Evolutionary conservation across 257 asterid species (phyloP), one percentile per base, ranked within the genome.

Genomic region (Catharanthus roseus): DNA sequence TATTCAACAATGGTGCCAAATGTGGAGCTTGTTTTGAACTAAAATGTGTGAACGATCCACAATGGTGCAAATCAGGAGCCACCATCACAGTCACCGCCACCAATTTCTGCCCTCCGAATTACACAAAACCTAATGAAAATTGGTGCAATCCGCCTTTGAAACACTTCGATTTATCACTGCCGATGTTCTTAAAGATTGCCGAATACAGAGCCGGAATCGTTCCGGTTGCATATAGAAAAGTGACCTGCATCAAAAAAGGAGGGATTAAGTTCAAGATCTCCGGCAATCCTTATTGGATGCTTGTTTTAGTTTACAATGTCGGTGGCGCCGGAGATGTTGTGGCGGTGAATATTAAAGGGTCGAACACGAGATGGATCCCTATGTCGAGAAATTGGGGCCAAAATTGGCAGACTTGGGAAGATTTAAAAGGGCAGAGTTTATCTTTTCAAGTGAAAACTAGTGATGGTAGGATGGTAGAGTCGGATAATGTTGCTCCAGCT

Each of bases 311-410:
- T 44, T 63, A 47, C 51, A 82, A 82, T 18, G 86, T 82, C 18
- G 85, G 81, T 15, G 88, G 86, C 0, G 78, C 3, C 0, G 84
- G 88, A 1, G 80, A 81, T 18, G 82, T 82, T 41, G 60, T 6
- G 0, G 57, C 56, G 2, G 72, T 82, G 6, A 69, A 66, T 42
- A 51, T 82, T n/a, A 77, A 73, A 34, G 74, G 83, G 21, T 72
- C 77, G 3, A 28, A 38, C 0, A 26, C 67, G 0, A 16, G 56
- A 1, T 84, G 86, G 88, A 10, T 42, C 8, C 26, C 39, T 0
- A 75, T 84, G 83, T 13, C n/a, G 0, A 69, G 85, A 0, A 84
- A 82, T 33, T 84, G 88, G 88, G 88, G 85, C 16, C 85, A 82
- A 45, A 82, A 82, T 19, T 82, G 86, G 86, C 79, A 84, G 36